These are phyloP conservation scores for Eurotiales sp. DNA, from an alignment of 2,329 filamentous ascomycete genomes.

Conservation along the genomic window DNA sequence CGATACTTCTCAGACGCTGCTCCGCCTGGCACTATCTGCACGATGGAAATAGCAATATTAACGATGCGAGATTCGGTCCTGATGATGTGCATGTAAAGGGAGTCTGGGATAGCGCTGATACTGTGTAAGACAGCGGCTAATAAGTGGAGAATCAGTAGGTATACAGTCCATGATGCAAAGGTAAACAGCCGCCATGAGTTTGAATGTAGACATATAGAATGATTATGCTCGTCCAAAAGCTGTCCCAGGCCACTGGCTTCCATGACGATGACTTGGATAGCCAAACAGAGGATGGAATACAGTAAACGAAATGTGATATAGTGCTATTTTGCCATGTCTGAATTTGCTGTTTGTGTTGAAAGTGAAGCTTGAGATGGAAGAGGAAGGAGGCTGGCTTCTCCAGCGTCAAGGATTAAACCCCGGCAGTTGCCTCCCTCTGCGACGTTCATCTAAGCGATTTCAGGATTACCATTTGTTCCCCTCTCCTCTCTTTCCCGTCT, in stretches of 20 bases:
- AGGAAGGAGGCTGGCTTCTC: too few species aligned
- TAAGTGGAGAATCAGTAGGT: slow-evolving; percentile 9
- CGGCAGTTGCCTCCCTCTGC: too few species aligned
- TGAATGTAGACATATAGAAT: slow-evolving; percentile 1
- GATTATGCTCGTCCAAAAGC: slow-evolving; percentile 5
- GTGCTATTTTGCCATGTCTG: background rate
- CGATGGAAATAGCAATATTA: slow-evolving; percentile 6
- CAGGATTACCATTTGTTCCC: too few species aligned
- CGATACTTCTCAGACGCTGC: background rate
- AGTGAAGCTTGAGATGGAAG: background rate
- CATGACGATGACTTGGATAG: slow-evolving; percentile 6
- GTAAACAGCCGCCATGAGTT: slow-evolving; percentile 7
- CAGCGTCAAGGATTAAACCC: too few species aligned
- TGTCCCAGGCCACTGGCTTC: background rate
- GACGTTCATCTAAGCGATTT: too few species aligned
- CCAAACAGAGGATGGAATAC: background rate
- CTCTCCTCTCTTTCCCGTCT: background rate
- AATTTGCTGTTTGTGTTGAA: background rate
- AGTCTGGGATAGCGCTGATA: background rate
- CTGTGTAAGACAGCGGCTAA: background rate
- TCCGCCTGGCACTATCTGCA: slow-evolving; percentile 4
- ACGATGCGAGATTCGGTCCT: slow-evolving; percentile 8
- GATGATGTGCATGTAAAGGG: background rate
- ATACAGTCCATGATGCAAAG: slow-evolving; percentile 1
- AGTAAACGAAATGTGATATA: background rate